Percentiles rank a stretch among this genome's conserved stretches.
Conservation (phyloP, 2,329 filamentous ascomycete genomes). For the Fusarium continuum region DNA sequence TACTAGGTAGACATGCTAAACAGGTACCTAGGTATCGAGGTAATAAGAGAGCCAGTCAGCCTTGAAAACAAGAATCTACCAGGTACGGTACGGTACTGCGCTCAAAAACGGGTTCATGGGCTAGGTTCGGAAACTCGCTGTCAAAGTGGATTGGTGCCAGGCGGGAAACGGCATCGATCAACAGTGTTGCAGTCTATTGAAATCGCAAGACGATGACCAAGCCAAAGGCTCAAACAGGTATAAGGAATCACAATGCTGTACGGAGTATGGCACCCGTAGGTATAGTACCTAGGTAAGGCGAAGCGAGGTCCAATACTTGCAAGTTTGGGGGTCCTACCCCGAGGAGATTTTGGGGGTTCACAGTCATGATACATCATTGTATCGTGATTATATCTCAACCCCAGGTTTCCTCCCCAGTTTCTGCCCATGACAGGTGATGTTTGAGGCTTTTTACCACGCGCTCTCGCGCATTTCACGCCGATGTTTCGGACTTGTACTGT, state of each 20-base stretch:
- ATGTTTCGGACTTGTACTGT: constrained; percentile 8
- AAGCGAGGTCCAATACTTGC: not conserved
- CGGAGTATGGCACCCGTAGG: too few species aligned
- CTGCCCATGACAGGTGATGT: constrained; percentile 10
- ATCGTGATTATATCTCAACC: constrained; percentile 17
- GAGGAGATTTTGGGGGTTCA: constrained; percentile 13
- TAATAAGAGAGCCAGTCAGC: constrained; percentile 1
- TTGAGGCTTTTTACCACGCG: constrained; percentile 8
- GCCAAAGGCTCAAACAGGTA: not conserved
- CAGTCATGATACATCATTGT: constrained; percentile 16
- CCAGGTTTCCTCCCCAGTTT: constrained; percentile 17
- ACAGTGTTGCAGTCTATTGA: constrained; percentile 2
- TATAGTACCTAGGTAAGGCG: not conserved
- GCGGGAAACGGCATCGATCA: constrained; percentile 26
- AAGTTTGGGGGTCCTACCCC: constrained; percentile 6
- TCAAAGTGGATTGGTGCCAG: constrained; percentile 12
- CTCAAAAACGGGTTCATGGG: constrained; percentile 8
- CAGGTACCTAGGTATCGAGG: too few species aligned
- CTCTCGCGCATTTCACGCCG: not conserved
- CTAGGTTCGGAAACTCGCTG: constrained; percentile 7
- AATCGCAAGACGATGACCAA: not conserved
- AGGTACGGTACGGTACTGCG: constrained; percentile 1
- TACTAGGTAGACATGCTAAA: too few species aligned
- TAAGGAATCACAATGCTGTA: not conserved
- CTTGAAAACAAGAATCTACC: constrained; percentile 23